Conservation (phyloP, 148 eudicot species). For the Amaranthus hypochondriacus region DNA sequence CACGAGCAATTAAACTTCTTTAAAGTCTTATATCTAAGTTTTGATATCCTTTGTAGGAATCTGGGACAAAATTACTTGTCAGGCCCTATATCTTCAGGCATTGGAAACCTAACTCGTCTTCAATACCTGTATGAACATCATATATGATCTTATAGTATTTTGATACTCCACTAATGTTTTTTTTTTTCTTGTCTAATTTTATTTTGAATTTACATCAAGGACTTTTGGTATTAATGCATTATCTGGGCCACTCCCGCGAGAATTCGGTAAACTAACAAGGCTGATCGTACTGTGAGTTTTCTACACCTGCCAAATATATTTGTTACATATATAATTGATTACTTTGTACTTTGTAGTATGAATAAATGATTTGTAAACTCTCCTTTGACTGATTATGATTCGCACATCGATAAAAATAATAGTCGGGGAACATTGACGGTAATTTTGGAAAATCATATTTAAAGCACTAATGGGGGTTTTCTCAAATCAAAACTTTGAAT, state of each 20-base stretch:
- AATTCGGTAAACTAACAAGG: slow-evolving; percentile 57
- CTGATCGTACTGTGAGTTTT: slow-evolving; percentile 53
- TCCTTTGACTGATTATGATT: background rate
- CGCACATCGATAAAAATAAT: too few species aligned
- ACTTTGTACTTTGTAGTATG: background rate
- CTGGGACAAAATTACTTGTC: slow-evolving; percentile 59
- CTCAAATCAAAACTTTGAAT: too few species aligned
- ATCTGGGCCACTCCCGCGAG: slow-evolving; percentile 63
- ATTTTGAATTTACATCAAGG: slow-evolving; percentile 26
- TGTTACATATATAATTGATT: background rate
- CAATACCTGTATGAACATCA: slow-evolving; percentile 46
- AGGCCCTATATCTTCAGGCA: slow-evolving; percentile 60
- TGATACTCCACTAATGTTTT: background rate
- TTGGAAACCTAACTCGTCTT: slow-evolving; percentile 67
- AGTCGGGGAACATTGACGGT: too few species aligned
- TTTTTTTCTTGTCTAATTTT: background rate
- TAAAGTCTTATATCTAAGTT: too few species aligned
- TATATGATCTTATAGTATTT: background rate
- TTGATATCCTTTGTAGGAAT: slow-evolving; percentile 30
- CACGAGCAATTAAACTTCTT: too few species aligned
- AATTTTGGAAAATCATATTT: too few species aligned
- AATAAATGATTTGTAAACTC: background rate
- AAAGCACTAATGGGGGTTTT: too few species aligned
- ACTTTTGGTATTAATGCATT: slow-evolving; percentile 55
- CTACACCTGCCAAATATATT: slow-evolving; percentile 3